phyloP scores from a whole-genome alignment of 495 filamentous ascomycete genomes.

The Hypoxylon lienhwacheense region DNA sequence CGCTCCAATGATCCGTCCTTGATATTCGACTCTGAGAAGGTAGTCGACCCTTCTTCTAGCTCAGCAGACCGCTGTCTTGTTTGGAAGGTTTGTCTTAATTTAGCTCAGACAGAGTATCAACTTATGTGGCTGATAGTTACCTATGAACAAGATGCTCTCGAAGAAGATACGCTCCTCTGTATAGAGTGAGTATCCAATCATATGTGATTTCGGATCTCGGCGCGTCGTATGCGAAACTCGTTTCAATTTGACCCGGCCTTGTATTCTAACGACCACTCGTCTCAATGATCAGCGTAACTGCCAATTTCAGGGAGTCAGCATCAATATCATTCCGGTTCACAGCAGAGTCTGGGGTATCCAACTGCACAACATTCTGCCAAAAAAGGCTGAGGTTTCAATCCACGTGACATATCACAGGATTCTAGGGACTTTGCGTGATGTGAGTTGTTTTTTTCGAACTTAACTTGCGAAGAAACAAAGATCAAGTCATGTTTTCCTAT shows the following conservation, averaged over 20 bases:
- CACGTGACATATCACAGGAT: too few relatives aligned
- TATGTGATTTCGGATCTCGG: background rate
- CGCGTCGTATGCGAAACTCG: conserved; percentile 3
- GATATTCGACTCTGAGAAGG: background rate
- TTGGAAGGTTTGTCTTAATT: background rate
- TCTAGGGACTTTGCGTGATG: too few relatives aligned
- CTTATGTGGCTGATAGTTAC: background rate
- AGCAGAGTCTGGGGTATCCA: too few relatives aligned
- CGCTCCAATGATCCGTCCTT: conserved; percentile 15
- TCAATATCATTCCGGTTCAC: too few relatives aligned
- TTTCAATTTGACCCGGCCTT: conserved; percentile 1
- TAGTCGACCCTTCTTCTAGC: too few relatives aligned
- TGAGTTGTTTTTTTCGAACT: too few relatives aligned
- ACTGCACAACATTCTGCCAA: too few relatives aligned
- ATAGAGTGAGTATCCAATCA: background rate
- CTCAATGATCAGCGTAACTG: too few relatives aligned
- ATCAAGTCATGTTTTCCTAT: background rate
- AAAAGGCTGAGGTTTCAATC: too few relatives aligned
- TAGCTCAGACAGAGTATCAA: background rate
- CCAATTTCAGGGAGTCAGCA: too few relatives aligned
- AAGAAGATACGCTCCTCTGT: too few relatives aligned
- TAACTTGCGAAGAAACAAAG: background rate
- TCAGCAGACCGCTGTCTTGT: background rate
- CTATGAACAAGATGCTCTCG: background rate
- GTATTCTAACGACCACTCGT: background rate